A percentile compares a stretch with the other conserved stretches of the same genome.
phyloP scores from a whole-genome alignment of 1,284 basidiomycete species.

The Inonotus obliquus region DNA sequence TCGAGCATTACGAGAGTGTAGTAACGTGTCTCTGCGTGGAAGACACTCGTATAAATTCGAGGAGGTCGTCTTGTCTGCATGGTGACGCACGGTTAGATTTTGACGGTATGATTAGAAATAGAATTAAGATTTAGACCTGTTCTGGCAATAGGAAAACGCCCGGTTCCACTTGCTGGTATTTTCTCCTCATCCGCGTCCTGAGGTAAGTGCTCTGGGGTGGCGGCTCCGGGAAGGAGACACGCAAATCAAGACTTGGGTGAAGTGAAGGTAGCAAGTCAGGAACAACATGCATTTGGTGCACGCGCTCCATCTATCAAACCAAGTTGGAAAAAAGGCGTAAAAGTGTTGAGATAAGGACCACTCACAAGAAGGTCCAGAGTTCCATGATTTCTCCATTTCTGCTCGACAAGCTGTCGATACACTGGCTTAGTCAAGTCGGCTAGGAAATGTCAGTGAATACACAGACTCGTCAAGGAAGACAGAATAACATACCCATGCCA shows the following conservation, averaged over 20 bases:
- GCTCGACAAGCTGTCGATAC: constrained; percentile 79
- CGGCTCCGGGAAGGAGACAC: constrained; percentile 48
- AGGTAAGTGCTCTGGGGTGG: constrained; percentile 28
- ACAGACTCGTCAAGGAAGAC: not conserved
- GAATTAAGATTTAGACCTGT: constrained; percentile 38
- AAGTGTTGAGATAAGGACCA: constrained; percentile 16
- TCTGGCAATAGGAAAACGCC: constrained; percentile 62
- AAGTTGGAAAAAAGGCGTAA: not conserved
- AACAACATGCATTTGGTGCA: constrained; percentile 85
- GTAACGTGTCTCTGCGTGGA: constrained; percentile 73
- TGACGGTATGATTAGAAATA: constrained; percentile 12
- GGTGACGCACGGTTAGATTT: not conserved
- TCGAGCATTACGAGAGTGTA: constrained; percentile 91
- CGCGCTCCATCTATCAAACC: constrained; percentile 75
- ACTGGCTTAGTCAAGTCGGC: constrained; percentile 63
- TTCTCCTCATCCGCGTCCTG: constrained; percentile 33
- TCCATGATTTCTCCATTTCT: constrained; percentile 83
- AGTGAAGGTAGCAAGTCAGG: constrained; percentile 81
- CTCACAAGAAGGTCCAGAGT: constrained; percentile 77
- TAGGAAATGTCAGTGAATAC: constrained; percentile 25
- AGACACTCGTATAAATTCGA: constrained; percentile 65
- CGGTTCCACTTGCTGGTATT: constrained; percentile 58
- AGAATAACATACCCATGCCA: constrained; percentile 52
- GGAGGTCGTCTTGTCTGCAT: constrained; percentile 59
- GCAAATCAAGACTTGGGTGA: constrained; percentile 71